Conservation (phyloP, 805 yeast species). For the Yarrowia yakushimensis region DNA sequence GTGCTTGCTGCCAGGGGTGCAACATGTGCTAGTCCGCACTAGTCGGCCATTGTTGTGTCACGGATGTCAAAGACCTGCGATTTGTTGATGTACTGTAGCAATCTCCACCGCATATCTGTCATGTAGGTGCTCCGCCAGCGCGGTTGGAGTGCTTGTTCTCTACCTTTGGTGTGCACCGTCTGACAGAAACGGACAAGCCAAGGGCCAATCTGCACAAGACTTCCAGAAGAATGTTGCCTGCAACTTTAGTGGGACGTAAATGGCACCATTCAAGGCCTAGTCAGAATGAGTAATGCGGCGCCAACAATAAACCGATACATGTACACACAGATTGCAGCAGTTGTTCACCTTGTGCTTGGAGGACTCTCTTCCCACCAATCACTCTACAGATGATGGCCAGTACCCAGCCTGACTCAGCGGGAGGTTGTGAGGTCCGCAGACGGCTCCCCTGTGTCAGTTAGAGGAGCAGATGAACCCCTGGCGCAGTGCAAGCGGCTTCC, state of each 20-base stretch:
- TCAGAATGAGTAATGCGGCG: neutral
- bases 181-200: neutral
- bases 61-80: too few species aligned
- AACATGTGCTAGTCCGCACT: neutral
- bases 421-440: neutral
- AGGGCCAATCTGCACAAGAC: slow-evolving; percentile 7
- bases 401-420: neutral
- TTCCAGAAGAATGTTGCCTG: slow-evolving; percentile 2
- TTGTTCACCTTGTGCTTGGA: too few species aligned
- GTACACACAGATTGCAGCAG: too few species aligned
- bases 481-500: neutral
- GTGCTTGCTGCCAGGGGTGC: neutral
- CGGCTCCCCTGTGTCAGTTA: neutral
- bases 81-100: neutral
- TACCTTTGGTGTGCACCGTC: neutral
- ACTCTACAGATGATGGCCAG: neutral
- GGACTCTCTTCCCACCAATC: neutral
- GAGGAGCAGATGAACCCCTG: neutral
- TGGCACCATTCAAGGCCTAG: neutral
- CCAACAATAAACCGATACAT: too few species aligned
- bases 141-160: neutral
- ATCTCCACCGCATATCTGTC: slow-evolving; percentile 14
- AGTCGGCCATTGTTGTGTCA: neutral
- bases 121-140: slow-evolving; percentile 11
- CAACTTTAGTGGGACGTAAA: neutral